Base-by-base conservation (phyloP, 176 grass and related monocot species). In the Oryza punctata region DNA sequence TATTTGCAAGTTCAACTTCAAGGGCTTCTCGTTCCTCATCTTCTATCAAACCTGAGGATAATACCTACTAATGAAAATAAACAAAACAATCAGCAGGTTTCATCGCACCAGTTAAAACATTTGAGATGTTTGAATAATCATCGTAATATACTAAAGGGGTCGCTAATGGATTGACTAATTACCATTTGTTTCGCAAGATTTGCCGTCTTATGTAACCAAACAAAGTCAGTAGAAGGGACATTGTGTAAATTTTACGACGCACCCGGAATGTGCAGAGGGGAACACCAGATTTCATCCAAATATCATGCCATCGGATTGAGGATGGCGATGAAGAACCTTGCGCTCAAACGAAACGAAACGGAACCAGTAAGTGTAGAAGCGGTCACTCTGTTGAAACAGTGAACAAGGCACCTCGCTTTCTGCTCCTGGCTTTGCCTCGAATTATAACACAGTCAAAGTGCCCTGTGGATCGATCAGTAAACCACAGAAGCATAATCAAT, bases 1-100 rank as follows among this genome's bases (percentile, higher is more conserved):
- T 90, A 94, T 98, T 95, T 85, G 96, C 91, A 85, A 98, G 95
- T 67, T 98, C 96, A 64, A 93, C 93, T 80, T 98, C 83, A 78
- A 95, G 64, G 72, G 96, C 70, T 94, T 95, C 93, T 80, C 87
- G 40, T 54, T 80, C 75, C 75, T 98, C 91, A 73, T 98, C 96
- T 91, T 98, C 96, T 72, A 98, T 98, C 30, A 95, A 94, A 54
- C 93, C 96, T 11, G 72, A 87, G 75, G 85, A 79, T 78, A 89
- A 83, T 59, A 95, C 87, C 96, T 98, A 82, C 71, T 80, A 91
- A 93, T 73, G 81, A 95, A 86, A 82, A 88, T 11, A 83, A 89
- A 92, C 65, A 28, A 78, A 78, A 77, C 29, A 84, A 80, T 68
- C 50, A 93, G 73, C 16, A 82, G 3, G 28, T 11, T 65, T 28